Evolutionary conservation across 495 filamentous ascomycete species (phyloP), one percentile per base, ranked within the genome.

Genomic region (Aspergillus sparsus): DNA sequence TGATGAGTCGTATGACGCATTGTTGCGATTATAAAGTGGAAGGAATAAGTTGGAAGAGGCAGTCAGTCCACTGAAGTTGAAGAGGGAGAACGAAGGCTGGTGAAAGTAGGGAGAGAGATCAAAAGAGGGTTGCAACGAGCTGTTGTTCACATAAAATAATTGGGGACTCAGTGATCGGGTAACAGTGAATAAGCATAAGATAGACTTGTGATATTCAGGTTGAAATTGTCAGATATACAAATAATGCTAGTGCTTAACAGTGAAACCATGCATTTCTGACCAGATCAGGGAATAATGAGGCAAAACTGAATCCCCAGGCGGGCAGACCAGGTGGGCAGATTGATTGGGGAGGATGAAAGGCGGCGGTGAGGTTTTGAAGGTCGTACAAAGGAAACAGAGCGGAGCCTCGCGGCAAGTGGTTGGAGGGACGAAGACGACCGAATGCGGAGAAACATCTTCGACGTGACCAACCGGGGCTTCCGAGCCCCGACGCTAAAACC

Each of bases 391-490:
- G 13, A 42, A 13, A 31, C 35, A 16, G 15, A 47, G 44, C n/a
- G 54, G 44, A 50, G 33, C 15, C 15, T 50, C 15, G 55, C 31
- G 50, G 42, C 39, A 31, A 32, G 46, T 31, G 55, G 49, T 12
- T 21, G 36, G 49, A 46, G 27, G 46, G 57, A 53, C 18, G n/a
- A 47, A 37, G 62, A 53, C 53, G 52, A 64, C 62, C 21, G 65
- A 49, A 67, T 67, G 65, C 56, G 62, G 65, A 67, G 61, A 49
- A 54, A 60, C 41, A 51, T 53, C 35, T 13, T 9, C 37, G 49
- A 41, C 55, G 42, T 58, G 54, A 62, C 51, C 50, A 53, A 60
- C 55, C 52, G 31, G 49, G 49, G n/a, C 16, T 45, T 59, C 39
- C 49, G 49, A 46, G 49, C 21, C 21, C 21, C 21, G 21, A 27